Evolutionary conservation across 805 yeast species (phyloP).

Genomic region (Yarrowia porcina): DNA sequence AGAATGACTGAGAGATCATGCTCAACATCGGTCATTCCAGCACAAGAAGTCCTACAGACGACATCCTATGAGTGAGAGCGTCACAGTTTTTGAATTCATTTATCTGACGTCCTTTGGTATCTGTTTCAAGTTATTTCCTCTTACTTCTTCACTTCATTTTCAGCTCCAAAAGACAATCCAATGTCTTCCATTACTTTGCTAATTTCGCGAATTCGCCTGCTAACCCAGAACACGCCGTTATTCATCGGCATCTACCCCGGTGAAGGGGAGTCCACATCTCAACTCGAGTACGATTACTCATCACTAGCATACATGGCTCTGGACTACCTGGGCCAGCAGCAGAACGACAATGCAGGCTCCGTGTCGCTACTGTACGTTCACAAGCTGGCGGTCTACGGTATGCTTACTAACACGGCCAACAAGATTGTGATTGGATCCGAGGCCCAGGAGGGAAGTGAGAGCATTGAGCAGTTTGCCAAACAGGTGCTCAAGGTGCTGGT

Average conservation of each 20-base stretch:
- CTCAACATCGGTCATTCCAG: too few species aligned
- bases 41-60: too few species aligned
- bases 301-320: constrained; percentile 25
- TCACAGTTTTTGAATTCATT: too few species aligned
- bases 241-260: constrained; percentile 25
- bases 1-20: too few species aligned
- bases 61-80: too few species aligned
- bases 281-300: constrained; percentile 22
- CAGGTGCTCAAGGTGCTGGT: constrained; percentile 13
- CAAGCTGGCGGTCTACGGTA: constrained; percentile 39
- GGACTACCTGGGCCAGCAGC: constrained; percentile 22
- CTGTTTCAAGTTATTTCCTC: too few species aligned
- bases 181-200: too few species aligned
- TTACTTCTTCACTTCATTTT: too few species aligned
- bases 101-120: too few species aligned
- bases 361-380: constrained; percentile 1
- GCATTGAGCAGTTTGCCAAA: constrained; percentile 7
- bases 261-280: background rate
- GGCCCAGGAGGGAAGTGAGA: constrained; percentile 31
- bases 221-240: constrained; percentile 18
- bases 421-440: constrained; percentile 37
- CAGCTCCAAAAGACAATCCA: too few species aligned
- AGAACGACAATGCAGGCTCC: background rate
- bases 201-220: too few species aligned
- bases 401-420: constrained; percentile 37